phyloP scores from a whole-genome alignment of 768 basidiomycete genomes.

The Trametes sanguinea region DNA sequence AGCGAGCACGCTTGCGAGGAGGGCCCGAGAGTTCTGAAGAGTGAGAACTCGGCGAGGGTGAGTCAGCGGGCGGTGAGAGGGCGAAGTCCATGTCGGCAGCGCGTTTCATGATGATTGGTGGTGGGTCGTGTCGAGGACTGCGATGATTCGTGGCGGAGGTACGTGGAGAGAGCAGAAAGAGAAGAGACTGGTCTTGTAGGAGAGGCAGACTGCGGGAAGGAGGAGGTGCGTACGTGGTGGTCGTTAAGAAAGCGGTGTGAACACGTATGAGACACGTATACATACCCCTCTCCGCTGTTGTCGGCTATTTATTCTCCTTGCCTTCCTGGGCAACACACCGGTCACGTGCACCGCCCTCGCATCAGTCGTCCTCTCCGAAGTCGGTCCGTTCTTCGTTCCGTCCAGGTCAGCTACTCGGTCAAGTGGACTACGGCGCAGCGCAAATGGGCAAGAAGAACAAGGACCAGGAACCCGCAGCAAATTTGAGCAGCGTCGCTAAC shows the following conservation, averaged over 20 bases:
- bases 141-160: conserved; percentile 21
- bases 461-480: conserved; percentile 49
- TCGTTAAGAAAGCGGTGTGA: conserved; percentile 25
- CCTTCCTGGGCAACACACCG: conserved; percentile 6
- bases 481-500: conserved; percentile 59
- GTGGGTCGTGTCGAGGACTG: neutral
- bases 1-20: conserved; percentile 75
- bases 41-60: conserved; percentile 26
- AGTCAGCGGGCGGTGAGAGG: conserved; percentile 25
- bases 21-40: conserved; percentile 35
- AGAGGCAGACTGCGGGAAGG: conserved; percentile 27
- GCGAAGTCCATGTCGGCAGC: conserved; percentile 29
- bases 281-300: conserved; percentile 17
- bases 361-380: neutral
- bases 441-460: conserved; percentile 71
- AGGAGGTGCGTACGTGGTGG: conserved; percentile 33
- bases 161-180: conserved; percentile 23
- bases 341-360: conserved; percentile 1
- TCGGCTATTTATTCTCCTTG: conserved; percentile 22
- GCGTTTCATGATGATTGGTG: conserved; percentile 29
- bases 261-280: conserved; percentile 32
- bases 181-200: conserved; percentile 31
- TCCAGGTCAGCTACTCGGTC: too few species aligned
- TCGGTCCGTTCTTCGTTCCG: neutral
- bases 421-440: neutral